These are phyloP conservation scores for Botrytis elliptica DNA, from an alignment of 2,329 filamentous ascomycete genomes.

Conservation along the genomic window DNA sequence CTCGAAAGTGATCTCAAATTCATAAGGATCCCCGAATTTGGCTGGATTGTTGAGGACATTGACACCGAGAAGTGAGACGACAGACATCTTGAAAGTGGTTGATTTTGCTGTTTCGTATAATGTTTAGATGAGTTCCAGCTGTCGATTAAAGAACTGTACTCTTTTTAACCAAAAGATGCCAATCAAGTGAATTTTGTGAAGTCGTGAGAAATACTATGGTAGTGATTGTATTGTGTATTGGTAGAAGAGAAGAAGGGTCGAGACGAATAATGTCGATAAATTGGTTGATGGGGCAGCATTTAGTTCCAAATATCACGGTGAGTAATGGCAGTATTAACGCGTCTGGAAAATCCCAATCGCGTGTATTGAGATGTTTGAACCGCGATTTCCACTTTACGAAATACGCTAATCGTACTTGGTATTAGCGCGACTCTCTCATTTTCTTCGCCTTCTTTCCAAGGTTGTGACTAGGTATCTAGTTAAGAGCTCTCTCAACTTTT, in stretches of 20 bases:
- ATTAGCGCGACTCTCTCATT: background rate
- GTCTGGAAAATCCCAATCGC: conserved; percentile 6
- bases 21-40: conserved; percentile 86
- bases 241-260: conserved; percentile 5
- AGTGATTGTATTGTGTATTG: background rate
- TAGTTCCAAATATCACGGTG: background rate
- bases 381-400: conserved; percentile 14
- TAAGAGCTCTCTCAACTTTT: conserved; percentile 5
- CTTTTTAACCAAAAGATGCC: conserved; percentile 13
- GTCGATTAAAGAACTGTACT: background rate
- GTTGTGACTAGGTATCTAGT: background rate
- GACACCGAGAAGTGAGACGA: conserved; percentile 93
- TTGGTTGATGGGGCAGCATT: conserved; percentile 16
- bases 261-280: conserved; percentile 6
- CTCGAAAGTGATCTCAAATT: conserved; percentile 98
- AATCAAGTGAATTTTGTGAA: background rate
- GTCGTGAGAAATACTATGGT: background rate
- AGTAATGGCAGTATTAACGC: background rate
- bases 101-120: background rate
- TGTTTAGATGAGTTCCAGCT: background rate
- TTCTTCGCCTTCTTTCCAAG: background rate
- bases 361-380: background rate
- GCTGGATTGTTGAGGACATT: conserved; percentile 97
- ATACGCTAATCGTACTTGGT: background rate
- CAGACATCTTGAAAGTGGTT: conserved; percentile 67